Conservation (phyloP, 1,284 basidiomycete genomes). For the Fomitopsis betulina region DNA sequence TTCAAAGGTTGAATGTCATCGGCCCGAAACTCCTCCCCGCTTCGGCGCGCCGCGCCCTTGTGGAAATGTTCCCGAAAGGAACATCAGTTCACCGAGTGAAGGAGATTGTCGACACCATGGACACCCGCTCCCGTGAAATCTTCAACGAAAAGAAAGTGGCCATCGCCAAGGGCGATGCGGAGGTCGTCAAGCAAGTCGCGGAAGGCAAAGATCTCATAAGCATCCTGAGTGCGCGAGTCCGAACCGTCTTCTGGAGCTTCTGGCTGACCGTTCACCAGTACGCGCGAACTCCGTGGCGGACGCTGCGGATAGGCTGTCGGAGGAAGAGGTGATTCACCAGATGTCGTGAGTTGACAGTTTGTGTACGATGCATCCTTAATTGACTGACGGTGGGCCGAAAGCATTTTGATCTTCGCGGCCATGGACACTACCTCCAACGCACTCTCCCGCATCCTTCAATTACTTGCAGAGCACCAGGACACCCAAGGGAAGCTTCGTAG, state of each 20-base stretch:
- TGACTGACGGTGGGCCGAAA: neutral
- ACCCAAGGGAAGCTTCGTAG: conserved; percentile 17
- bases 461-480: conserved; percentile 16
- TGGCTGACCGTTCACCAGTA: conserved; percentile 15
- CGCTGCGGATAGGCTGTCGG: conserved; percentile 25
- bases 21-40: conserved; percentile 5
- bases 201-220: conserved; percentile 28
- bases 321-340: conserved; percentile 28
- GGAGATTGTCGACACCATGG: conserved; percentile 15
- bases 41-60: conserved; percentile 4
- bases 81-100: conserved; percentile 10
- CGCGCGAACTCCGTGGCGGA: conserved; percentile 23
- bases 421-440: conserved; percentile 21
- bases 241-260: no score
- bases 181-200: conserved; percentile 19
- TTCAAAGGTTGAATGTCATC: conserved; percentile 5
- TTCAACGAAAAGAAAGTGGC: conserved; percentile 17
- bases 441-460: conserved; percentile 15
- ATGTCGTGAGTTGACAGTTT: conserved; percentile 23
- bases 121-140: conserved; percentile 11
- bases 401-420: conserved; percentile 19
- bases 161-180: conserved; percentile 22
- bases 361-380: no score
- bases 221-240: conserved; percentile 21
- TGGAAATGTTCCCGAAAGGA: conserved; percentile 13